Evolutionary conservation across 108 stramenopile genomes (phyloP).

Genomic region (Craspedostauros australis): DNA sequence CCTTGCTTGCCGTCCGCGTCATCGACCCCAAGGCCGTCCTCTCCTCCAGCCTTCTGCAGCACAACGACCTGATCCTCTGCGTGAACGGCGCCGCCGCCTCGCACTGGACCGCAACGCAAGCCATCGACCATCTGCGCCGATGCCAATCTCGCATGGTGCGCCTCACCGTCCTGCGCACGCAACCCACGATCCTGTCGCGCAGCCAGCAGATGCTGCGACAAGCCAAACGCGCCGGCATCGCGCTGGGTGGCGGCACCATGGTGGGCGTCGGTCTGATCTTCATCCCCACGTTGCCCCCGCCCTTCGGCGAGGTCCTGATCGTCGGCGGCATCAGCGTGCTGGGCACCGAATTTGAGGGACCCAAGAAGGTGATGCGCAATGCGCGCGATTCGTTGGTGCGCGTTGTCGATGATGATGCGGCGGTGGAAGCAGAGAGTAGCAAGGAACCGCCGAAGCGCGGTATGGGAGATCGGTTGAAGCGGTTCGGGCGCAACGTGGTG

Average conservation of each 20-base stretch:
- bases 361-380: conserved; percentile 15
- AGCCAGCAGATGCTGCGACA: conserved; percentile 12
- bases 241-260: conserved; percentile 24
- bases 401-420: conserved; percentile 5
- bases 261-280: conserved; percentile 32
- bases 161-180: background rate
- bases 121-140: too few species aligned
- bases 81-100: too few species aligned
- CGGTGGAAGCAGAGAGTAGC: background rate
- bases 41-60: too few species aligned
- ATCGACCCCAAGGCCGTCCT: too few species aligned
- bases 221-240: conserved; percentile 18
- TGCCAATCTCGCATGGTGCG: background rate
- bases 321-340: conserved; percentile 27
- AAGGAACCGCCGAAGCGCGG: background rate
- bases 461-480: conserved; percentile 11
- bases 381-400: conserved; percentile 26
- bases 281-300: conserved; percentile 35
- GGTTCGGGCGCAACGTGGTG: conserved; percentile 20
- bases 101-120: too few species aligned
- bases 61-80: too few species aligned
- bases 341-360: conserved; percentile 38
- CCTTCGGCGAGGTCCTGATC: conserved; percentile 32
- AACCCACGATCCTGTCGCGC: too few species aligned
- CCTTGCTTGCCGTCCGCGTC: too few species aligned